Base-by-base conservation (phyloP, 2,329 filamentous ascomycete species). In the Dactylellina leptospora region DNA sequence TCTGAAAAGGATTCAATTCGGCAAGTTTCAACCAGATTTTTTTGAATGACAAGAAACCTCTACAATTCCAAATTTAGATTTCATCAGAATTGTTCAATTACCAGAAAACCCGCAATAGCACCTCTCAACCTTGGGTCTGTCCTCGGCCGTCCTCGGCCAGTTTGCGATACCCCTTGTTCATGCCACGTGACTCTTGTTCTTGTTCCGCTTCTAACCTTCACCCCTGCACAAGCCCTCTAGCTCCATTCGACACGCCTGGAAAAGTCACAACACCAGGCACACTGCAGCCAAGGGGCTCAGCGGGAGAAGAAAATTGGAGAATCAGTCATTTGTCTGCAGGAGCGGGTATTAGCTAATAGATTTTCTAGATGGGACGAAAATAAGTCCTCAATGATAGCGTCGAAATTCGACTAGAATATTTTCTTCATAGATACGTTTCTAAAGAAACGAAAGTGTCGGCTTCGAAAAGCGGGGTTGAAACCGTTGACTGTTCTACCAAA, bases 261-360 rank as follows among this genome's bases (percentile, higher is more conserved):
- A 48, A 22, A 33, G 27, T 18, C 47, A 22, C 47, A 6, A 51
- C n/a, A n/a, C 23, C 25, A 9, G 23, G 27, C 25, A 48, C 22
- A 45, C 9, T 30, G 4, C 45, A 3, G 48, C 8, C 28, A 53
- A 22, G 48, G 25, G 25, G 44, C 16, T 13, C 20, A 5, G 8
- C 10, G 33, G n/a, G 18, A 38, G 28, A 25, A 48, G 27, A 36
- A 54, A n/a, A 22, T 18, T 20, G 25, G 30, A 47, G 36, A 30
- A 51, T 23, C 44, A 28, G 9, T 55, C 36, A 16, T 4, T 11
- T 22, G 16, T 4, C 33, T 55, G 51, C 51, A 55, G 28, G 51
- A 45, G 50, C 68, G 68, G 68, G 68, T 72, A 72, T 72, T 72
- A 72, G 68, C 68, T 72, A 72, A 72, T 72, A 33, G 68, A 72